These are phyloP conservation scores for Haplosporangium sp. DNA, from an alignment of 371 early-diverging fungal species.

Conservation along the genomic window DNA sequence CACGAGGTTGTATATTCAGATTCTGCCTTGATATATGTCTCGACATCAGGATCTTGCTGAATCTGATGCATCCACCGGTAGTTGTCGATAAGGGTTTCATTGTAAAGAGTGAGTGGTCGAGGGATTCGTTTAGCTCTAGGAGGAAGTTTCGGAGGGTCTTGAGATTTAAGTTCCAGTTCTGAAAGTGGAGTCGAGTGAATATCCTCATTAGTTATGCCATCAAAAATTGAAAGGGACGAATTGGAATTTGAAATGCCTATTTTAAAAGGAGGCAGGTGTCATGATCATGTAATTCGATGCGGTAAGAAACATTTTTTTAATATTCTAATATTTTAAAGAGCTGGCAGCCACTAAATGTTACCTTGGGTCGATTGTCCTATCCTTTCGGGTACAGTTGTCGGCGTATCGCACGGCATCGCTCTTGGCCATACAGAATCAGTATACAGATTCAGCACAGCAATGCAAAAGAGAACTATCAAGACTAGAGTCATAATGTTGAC, in stretches of 20 bases:
- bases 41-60: constrained; percentile 56
- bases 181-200: too few species aligned
- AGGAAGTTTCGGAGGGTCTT: constrained; percentile 17
- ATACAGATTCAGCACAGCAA: constrained; percentile 19
- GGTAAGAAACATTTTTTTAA: neutral
- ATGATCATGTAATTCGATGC: too few species aligned
- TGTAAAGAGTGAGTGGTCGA: constrained; percentile 47
- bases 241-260: neutral
- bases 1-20: constrained; percentile 51
- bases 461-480: constrained; percentile 19
- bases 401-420: neutral
- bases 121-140: constrained; percentile 49
- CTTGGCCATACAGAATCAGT: neutral
- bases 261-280: neutral
- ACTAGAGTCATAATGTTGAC: constrained; percentile 2
- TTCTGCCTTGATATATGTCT: constrained; percentile 57
- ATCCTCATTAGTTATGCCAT: too few species aligned
- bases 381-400: neutral
- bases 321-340: neutral
- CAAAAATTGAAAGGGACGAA: neutral
- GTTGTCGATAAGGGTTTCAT: constrained; percentile 56
- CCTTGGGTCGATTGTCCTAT: neutral
- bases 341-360: neutral
- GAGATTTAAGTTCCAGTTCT: neutral
- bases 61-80: constrained; percentile 60